A percentile compares a stretch with the other conserved stretches of the same genome.
phyloP scores from a whole-genome alignment of 202 grass and related monocot species.

The Hordeum pubiflorum region DNA sequence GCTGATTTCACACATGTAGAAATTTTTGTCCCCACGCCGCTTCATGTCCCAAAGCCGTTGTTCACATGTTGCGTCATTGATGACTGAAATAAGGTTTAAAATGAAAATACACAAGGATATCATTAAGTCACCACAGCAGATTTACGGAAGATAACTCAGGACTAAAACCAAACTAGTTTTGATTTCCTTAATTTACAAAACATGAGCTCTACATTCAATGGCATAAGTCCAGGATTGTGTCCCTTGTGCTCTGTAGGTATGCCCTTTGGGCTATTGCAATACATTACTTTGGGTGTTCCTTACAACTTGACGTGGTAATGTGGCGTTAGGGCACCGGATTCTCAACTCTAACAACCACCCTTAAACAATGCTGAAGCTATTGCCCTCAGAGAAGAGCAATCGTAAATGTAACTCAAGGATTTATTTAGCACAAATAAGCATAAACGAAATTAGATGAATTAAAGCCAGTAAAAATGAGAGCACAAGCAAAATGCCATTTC shows the following conservation, averaged over 20 bases:
- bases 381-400: not conserved
- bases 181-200: slow-evolving; percentile 9
- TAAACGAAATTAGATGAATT: not conserved
- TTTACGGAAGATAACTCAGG: not conserved
- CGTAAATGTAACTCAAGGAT: not conserved
- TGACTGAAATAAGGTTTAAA: slow-evolving; percentile 51
- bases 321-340: not conserved
- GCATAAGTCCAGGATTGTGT: not conserved
- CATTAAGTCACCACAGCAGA: slow-evolving; percentile 7
- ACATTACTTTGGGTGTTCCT: slow-evolving; percentile 8
- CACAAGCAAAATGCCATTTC: not conserved
- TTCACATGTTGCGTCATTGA: slow-evolving; percentile 81
- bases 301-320: not conserved
- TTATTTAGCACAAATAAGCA: not conserved
- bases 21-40: slow-evolving; percentile 60
- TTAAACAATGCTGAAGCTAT: not conserved
- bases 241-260: not conserved
- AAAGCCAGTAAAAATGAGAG: not conserved
- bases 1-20: slow-evolving; percentile 97
- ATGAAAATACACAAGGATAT: slow-evolving; percentile 1
- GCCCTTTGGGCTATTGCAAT: not conserved
- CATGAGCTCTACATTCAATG: not conserved
- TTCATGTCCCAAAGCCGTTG: slow-evolving; percentile 94
- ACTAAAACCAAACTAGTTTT: not conserved
- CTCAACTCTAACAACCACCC: not conserved